Evolutionary conservation across 2,329 filamentous ascomycete genomes (phyloP).

Genomic region (Phialophora macrospora): DNA sequence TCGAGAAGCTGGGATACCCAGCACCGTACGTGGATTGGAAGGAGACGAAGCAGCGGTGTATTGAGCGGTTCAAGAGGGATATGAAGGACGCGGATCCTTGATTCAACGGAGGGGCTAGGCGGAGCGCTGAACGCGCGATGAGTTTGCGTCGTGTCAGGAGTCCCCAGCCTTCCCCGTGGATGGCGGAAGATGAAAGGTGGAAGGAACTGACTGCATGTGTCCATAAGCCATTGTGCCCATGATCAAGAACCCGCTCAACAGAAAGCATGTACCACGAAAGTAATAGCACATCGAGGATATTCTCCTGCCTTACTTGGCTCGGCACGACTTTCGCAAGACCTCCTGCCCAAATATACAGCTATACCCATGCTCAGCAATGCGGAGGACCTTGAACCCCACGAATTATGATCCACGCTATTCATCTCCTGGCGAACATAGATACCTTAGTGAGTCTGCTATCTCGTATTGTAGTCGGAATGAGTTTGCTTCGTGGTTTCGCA

Average conservation of each 20-base stretch:
- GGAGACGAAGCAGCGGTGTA: constrained; percentile 65
- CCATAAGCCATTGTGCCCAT: not conserved
- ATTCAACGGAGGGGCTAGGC: not conserved
- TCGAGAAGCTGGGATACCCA: constrained; percentile 69
- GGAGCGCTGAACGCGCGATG: not conserved
- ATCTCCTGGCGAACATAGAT: not conserved
- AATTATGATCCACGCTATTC: not conserved
- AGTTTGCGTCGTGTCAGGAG: not conserved
- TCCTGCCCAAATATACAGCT: no score
- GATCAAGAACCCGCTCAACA: not conserved
- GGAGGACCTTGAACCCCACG: no score
- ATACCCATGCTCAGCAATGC: no score
- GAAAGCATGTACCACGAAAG: not conserved
- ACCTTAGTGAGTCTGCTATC: not conserved
- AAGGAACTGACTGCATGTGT: not conserved
- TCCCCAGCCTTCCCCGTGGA: not conserved
- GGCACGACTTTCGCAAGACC: no score
- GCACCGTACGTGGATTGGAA: constrained; percentile 72
- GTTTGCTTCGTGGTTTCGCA: not conserved
- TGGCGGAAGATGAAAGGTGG: not conserved
- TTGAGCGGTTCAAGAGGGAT: constrained; percentile 68
- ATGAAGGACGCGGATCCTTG: constrained; percentile 49
- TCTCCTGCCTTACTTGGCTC: no score
- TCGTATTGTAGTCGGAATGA: not conserved
- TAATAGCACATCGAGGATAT: no score